Base-by-base conservation (phyloP, 441 rosid species). In the Kokia cookei region DNA sequence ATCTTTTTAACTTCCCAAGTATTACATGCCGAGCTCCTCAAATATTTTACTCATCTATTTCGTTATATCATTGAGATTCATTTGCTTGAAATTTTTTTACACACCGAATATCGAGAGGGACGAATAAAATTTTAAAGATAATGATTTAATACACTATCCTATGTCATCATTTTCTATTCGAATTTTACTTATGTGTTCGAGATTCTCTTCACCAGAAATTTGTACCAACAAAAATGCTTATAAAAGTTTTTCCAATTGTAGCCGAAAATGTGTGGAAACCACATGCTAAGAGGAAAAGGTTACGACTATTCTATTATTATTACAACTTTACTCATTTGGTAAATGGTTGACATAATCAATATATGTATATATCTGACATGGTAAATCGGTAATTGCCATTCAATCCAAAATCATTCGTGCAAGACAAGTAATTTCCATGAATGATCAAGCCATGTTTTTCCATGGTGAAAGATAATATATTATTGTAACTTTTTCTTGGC, bases 381-480 rank as follows among this genome's bases (percentile, higher is more conserved):
- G n/a, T 66, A 65, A 43, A 15, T 53, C 50, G 7, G n/a, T 66
- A 65, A 43, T 51, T 51, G 15, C 5, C 26, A 13, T 43, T n/a
- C 19, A 22, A 45, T 43, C 8, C 2, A 69, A 32, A 26, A 14
- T 29, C 29, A 29, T 2, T 51, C 72, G 72, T 69, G 60, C 72
- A 69, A 69, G 22, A 51, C 72, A 51, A 53, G 72, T 51, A 69
- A 32, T 51, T 19, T 42, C 53, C 51, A 65, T 65, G 27, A 65
- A 43, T 65, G 50, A 19, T 40, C 6, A 35, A 32, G 43, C n/a
- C 15, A 26, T 58, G 17, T 27, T 59, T 58, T 58, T 19, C 35
- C 13, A 5, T 29, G 19, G 42, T 61, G 43, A 61, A 15, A 14
- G 7, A 32, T 43, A 3, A 32, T 17, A 32, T 35, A 32, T 61